A percentile compares a stretch with the other conserved stretches of the same genome.
phyloP scores from a whole-genome alignment of 73 alveolate species.

The Uronychia binucleata region DNA sequence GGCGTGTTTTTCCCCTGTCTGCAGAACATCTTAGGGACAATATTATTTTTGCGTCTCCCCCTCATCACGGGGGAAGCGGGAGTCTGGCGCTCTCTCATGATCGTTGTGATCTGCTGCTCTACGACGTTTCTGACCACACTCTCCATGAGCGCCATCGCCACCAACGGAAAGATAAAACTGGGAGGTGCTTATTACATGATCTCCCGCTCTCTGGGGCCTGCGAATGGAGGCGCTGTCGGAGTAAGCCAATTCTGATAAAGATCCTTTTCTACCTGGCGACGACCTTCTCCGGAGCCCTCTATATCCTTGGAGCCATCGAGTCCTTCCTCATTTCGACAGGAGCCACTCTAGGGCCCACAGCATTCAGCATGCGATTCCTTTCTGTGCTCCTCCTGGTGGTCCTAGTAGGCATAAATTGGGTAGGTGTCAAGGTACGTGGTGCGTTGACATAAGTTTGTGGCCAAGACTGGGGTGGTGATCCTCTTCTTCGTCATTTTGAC shows the following conservation, averaged over 20 bases:
- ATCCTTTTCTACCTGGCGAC: slow-evolving; percentile 61
- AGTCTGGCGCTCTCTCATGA: slow-evolving; percentile 26
- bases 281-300: slow-evolving; percentile 66
- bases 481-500: slow-evolving; percentile 31
- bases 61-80: slow-evolving; percentile 72
- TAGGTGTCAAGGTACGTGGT: slow-evolving; percentile 18
- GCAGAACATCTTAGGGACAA: slow-evolving; percentile 54
- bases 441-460: slow-evolving; percentile 6
- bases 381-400: slow-evolving; percentile 37
- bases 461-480: slow-evolving; percentile 34
- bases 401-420: slow-evolving; percentile 18
- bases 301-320: slow-evolving; percentile 70
- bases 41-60: slow-evolving; percentile 53
- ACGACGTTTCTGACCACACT: slow-evolving; percentile 63
- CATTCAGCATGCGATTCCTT: slow-evolving; percentile 50
- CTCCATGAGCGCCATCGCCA: slow-evolving; percentile 70
- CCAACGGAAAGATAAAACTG: slow-evolving; percentile 65
- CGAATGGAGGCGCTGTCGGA: slow-evolving; percentile 76
- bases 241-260: neutral
- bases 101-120: slow-evolving; percentile 17
- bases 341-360: slow-evolving; percentile 6
- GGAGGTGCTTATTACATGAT: slow-evolving; percentile 69
- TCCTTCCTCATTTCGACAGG: slow-evolving; percentile 51
- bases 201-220: slow-evolving; percentile 72
- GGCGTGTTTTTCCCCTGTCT: slow-evolving; percentile 70